A percentile compares a stretch with the other conserved stretches of the same genome.
Conservation (phyloP, 352 stramenopile species). For the Peronospora belbahrii region DNA sequence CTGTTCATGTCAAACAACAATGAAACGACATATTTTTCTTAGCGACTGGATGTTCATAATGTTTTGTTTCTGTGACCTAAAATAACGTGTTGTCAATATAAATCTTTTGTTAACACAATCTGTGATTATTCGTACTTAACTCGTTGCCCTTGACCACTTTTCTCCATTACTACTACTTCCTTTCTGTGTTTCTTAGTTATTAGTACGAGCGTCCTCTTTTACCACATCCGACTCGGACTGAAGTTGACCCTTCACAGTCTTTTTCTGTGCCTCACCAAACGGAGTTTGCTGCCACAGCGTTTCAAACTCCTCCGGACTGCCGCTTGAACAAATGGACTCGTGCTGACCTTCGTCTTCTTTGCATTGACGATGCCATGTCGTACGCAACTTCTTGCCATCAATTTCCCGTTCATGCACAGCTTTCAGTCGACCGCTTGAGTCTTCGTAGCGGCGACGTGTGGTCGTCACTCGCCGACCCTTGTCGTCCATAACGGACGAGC, state of each 20-base stretch:
- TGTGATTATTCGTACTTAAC: too few species aligned
- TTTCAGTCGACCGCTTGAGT: conserved; percentile 42
- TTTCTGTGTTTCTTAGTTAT: too few species aligned
- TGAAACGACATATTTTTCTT: too few species aligned
- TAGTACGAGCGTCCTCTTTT: not conserved
- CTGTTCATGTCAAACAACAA: too few species aligned
- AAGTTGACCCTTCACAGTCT: conserved; percentile 10
- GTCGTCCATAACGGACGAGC: conserved; percentile 25
- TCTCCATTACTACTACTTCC: too few species aligned
- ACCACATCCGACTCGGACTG: conserved; percentile 4
- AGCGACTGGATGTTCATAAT: too few species aligned
- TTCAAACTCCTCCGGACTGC: conserved; percentile 43
- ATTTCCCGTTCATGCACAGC: conserved; percentile 20
- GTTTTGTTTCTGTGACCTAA: too few species aligned
- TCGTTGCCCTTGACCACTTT: too few species aligned
- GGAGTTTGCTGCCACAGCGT: conserved; percentile 37
- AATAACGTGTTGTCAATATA: too few species aligned
- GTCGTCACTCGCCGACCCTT: conserved; percentile 27
- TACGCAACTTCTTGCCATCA: conserved; percentile 30
- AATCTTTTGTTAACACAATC: too few species aligned
- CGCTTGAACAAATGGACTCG: conserved; percentile 27
- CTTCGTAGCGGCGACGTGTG: conserved; percentile 27
- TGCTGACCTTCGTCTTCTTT: conserved; percentile 30
- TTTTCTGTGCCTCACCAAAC: conserved; percentile 35
- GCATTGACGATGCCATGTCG: conserved; percentile 26